Conservation (phyloP, 2,329 filamentous ascomycete genomes). For the Fusarium armeniacum region DNA sequence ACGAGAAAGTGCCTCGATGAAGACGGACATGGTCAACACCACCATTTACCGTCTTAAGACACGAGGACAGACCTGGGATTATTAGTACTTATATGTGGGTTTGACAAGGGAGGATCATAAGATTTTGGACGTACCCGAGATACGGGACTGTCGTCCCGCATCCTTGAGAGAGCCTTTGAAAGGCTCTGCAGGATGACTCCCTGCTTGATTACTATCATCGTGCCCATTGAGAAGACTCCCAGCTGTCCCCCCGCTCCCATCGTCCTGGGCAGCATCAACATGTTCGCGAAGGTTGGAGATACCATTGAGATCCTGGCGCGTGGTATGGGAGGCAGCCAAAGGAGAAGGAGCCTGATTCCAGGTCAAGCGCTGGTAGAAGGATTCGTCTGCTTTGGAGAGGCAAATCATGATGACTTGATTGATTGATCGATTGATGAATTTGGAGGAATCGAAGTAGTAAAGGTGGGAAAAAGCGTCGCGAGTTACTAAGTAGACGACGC, state of each 20-base stretch:
- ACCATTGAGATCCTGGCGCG: constrained; percentile 68
- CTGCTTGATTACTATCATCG: constrained; percentile 48
- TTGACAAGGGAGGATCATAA: constrained; percentile 10
- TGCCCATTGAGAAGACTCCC: constrained; percentile 41
- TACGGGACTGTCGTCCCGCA: constrained; percentile 52
- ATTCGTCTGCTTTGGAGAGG: constrained; percentile 67
- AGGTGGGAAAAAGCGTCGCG: background rate
- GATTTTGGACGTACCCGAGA: constrained; percentile 45
- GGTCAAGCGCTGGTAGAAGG: constrained; percentile 60
- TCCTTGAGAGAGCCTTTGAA: constrained; percentile 34
- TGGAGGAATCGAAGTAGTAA: background rate
- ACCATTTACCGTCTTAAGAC: constrained; percentile 54
- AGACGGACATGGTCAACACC: constrained; percentile 59
- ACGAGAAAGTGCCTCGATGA: constrained; percentile 50
- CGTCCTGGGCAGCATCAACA: constrained; percentile 55
- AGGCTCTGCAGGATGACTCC: constrained; percentile 39
- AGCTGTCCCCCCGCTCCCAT: constrained; percentile 48
- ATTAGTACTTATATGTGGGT: constrained; percentile 11
- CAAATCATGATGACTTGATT: constrained; percentile 61
- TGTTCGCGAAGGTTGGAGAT: constrained; percentile 65
- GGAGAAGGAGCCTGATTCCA: constrained; percentile 69
- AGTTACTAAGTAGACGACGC: constrained; percentile 23
- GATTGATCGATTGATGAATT: background rate
- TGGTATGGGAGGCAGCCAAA: constrained; percentile 64
- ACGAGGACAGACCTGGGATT: constrained; percentile 50